Base-by-base conservation (phyloP, 176 grass and related monocot genomes). In the Triticum aestivum region DNA sequence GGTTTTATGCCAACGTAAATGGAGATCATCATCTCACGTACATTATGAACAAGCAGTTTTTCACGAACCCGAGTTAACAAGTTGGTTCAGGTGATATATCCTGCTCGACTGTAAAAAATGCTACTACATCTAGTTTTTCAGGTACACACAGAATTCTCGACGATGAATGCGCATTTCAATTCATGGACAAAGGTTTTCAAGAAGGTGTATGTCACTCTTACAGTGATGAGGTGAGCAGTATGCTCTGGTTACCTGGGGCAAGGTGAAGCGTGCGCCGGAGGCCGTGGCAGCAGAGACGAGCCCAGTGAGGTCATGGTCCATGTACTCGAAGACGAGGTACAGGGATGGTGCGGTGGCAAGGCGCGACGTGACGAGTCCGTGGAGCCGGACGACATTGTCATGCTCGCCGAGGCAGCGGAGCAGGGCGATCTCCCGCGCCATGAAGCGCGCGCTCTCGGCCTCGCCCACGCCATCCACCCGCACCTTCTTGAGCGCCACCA, bases 401-500 rank as follows among this genome's bases (percentile, higher is more conserved):
- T 99, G 94, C 45, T 56, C 79, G 12, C 93, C 90, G 45, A 99
- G 94, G 67, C 64, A 85, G 67, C 97, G 92, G 77, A 99, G 85
- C 82, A 99, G 85, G 32, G 90, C 73, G 77, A 99, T 99, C 90
- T 99, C 97, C 62, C 97, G 77, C 73, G 72, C 83, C 97, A 99
- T 99, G 89, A 99, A 99, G 78, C 87, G 84, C 63, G 92, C 94
- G 63, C 87, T 90, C 79, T 91, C 95, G 5, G 77, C 88, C 66
- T 84, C 89, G 30, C 87, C 85, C 9, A 88, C 87, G 42, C 89
- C 91, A 62, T 99, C 97, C 30, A 92, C 83, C 18, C 94, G 67
- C 66, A 99, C 97, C 87, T 99, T 99, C 90, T 99, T 99, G 86
- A 99, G 67, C 64, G 97, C 97, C 69, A 99, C 94, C 88, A 97